Evolutionary conservation across 1,284 basidiomycete genomes (phyloP), one percentile per base, ranked within the genome.

Genomic region (Apiotrichum sp.): DNA sequence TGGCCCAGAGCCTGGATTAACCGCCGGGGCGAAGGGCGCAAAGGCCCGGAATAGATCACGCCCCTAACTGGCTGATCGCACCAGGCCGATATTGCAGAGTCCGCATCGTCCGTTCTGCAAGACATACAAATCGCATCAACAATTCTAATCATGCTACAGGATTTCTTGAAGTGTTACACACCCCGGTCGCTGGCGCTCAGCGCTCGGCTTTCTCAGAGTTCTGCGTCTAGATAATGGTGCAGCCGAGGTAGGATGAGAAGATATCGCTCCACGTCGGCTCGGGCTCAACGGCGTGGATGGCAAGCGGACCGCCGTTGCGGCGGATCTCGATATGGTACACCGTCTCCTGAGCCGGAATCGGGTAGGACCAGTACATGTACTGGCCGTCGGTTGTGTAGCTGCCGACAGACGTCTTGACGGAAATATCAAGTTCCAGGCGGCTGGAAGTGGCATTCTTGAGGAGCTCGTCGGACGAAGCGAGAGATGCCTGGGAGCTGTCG

Each of bases 321-420:
- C 72, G 80, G 52, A 93, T 79, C 65, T 83, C 82, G 53, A 92
- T 83, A 41, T 80, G 82, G 68, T 86, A 84, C 69, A 84, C 81
- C 62, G 73, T 72, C 53, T 78, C 77, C 29, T 64, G 65, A 4
- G 65, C 69, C 1, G 89, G 88, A 0, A 84, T 80, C 35, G 81
- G 80, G 71, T 96, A 93, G 81, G 84, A 92, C 93, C 93, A 98
- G 63, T 80, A 80, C 52, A 98, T 71, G 39, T 77, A 81, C 77
- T 82, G 81, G 2, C 88, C 89, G 7, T 83, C 78, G 7, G 89
- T 77, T 57, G 80, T 80, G 79, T 83, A 89, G 40, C 78, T 70
- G 1, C 93, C 93, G 1, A 79, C 80, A 3, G 86, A 87, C 8
- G 85, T 78, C 16, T 77, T 71, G 42, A 84, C 71, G 33, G 77